phyloP scores from a whole-genome alignment of 768 basidiomycete species.

The Phallus indusiatus region DNA sequence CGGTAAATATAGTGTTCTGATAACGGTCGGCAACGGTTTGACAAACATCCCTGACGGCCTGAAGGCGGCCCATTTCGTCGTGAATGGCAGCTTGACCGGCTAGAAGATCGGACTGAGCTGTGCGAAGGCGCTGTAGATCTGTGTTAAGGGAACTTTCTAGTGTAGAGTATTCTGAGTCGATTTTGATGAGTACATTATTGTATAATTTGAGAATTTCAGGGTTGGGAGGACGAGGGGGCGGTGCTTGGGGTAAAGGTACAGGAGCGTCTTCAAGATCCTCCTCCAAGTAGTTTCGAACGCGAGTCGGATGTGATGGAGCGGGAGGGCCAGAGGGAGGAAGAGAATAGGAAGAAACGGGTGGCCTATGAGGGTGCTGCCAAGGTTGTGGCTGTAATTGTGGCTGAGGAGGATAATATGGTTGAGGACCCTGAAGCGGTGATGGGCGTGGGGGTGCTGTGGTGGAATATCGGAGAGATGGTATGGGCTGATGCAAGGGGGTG shows the following conservation, averaged over 20 bases:
- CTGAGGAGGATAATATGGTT: not conserved
- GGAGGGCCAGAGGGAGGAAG: not conserved
- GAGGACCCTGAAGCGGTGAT: not conserved
- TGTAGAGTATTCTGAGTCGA: constrained; percentile 64
- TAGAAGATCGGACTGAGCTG: constrained; percentile 76
- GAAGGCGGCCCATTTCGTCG: constrained; percentile 92
- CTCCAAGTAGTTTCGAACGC: not conserved
- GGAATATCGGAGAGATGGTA: constrained; percentile 5
- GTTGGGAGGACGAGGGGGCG: constrained; percentile 80
- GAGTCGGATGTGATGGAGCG: too few species aligned
- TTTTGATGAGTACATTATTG: constrained; percentile 61
- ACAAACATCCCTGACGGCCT: constrained; percentile 91
- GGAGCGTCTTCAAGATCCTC: constrained; percentile 47
- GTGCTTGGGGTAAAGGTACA: constrained; percentile 21
- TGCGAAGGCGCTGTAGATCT: constrained; percentile 67
- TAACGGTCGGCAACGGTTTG: constrained; percentile 63
- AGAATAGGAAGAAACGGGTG: not conserved
- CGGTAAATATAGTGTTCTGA: constrained; percentile 50
- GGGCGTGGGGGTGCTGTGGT: not conserved
- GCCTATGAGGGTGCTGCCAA: not conserved
- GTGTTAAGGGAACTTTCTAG: constrained; percentile 51
- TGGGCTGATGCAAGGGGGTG: constrained; percentile 15
- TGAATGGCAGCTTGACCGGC: constrained; percentile 88
- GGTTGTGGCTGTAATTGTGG: not conserved
- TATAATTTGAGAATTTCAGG: constrained; percentile 82